Percentiles rank a stretch among this genome's conserved stretches.
phyloP scores from a whole-genome alignment of 768 basidiomycete species.

The Rhodotorula kratochvilovae region DNA sequence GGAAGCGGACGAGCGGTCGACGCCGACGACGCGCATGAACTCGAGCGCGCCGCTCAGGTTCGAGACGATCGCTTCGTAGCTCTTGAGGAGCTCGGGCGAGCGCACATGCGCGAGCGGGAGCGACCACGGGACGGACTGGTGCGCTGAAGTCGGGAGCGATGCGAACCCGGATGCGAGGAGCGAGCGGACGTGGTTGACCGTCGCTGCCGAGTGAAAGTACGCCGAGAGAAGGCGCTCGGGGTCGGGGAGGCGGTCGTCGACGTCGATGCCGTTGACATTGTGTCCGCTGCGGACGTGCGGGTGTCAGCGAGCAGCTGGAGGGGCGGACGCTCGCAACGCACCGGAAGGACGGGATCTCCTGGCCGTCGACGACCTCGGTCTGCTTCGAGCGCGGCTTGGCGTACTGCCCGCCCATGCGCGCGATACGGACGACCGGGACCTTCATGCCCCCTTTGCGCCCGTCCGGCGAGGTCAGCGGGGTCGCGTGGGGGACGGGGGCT shows the following conservation, averaged over 20 bases:
- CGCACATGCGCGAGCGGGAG: conserved; percentile 87
- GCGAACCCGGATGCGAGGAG: conserved; percentile 90
- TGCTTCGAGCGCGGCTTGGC: conserved; percentile 68
- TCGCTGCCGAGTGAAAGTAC: conserved; percentile 92
- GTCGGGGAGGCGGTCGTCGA: conserved; percentile 79
- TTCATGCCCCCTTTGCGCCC: conserved; percentile 59
- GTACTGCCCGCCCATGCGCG: conserved; percentile 70
- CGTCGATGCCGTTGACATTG: conserved; percentile 79
- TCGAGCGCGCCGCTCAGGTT: conserved; percentile 86
- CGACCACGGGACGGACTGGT: conserved; percentile 46
- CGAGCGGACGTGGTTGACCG: conserved; percentile 84
- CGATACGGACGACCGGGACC: conserved; percentile 74
- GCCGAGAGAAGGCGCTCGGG: conserved; percentile 87
- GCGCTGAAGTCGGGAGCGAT: conserved; percentile 53
- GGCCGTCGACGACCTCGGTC: conserved; percentile 67
- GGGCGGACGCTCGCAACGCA: conserved; percentile 50
- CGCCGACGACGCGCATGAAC: conserved; percentile 83
- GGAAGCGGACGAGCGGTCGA: conserved; percentile 47
- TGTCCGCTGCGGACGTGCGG: conserved; percentile 63
- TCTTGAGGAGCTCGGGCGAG: conserved; percentile 62
- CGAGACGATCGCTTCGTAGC: conserved; percentile 80
- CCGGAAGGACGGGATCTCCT: conserved; percentile 81
- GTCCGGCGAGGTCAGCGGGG: neutral
- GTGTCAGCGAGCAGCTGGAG: neutral
- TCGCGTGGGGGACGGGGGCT: neutral